These are phyloP conservation scores for Sparassis latifolia DNA, from an alignment of 1,284 basidiomycete species.

Conservation along the genomic window DNA sequence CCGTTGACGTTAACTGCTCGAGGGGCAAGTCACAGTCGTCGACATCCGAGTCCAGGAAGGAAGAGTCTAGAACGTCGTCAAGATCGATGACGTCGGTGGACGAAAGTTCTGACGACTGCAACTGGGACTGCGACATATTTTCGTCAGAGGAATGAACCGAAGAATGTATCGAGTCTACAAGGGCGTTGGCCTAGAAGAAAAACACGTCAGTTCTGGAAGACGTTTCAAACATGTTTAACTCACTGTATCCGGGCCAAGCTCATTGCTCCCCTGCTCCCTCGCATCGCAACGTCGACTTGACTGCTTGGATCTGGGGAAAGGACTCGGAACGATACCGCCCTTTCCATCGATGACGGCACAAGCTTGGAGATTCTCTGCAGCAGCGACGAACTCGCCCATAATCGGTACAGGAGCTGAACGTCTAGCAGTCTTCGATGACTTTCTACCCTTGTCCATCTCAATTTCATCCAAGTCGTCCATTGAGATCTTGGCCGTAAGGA, in stretches of 20 bases:
- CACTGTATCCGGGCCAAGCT: neutral
- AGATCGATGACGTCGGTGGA: slow-evolving; percentile 56
- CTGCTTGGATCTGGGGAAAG: slow-evolving; percentile 40
- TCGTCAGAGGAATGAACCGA: slow-evolving; percentile 29
- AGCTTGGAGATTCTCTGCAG: slow-evolving; percentile 25
- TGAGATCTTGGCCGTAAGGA: slow-evolving; percentile 50
- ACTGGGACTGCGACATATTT: slow-evolving; percentile 11
- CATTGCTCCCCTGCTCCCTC: slow-evolving; percentile 1
- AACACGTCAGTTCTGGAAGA: too few relatives aligned
- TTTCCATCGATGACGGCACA: slow-evolving; percentile 57
- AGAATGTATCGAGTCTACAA: slow-evolving; percentile 11
- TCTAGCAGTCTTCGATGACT: slow-evolving; percentile 13
- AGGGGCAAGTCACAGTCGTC: slow-evolving; percentile 17
- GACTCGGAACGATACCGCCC: slow-evolving; percentile 50
- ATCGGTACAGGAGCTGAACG: slow-evolving; percentile 30
- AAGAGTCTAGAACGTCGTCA: slow-evolving; percentile 75
- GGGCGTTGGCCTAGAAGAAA: slow-evolving; percentile 2
- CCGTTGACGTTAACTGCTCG: slow-evolving; percentile 13
- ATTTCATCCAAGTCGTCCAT: slow-evolving; percentile 38
- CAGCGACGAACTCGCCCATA: slow-evolving; percentile 49
- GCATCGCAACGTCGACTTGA: slow-evolving; percentile 13
- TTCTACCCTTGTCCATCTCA: slow-evolving; percentile 30
- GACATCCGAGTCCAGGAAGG: slow-evolving; percentile 53
- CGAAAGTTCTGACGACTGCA: slow-evolving; percentile 23
- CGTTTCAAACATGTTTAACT: neutral